Evolutionary conservation across 2,329 filamentous ascomycete species (phyloP).

Genomic region (Coniochaeta hoffmannii): DNA sequence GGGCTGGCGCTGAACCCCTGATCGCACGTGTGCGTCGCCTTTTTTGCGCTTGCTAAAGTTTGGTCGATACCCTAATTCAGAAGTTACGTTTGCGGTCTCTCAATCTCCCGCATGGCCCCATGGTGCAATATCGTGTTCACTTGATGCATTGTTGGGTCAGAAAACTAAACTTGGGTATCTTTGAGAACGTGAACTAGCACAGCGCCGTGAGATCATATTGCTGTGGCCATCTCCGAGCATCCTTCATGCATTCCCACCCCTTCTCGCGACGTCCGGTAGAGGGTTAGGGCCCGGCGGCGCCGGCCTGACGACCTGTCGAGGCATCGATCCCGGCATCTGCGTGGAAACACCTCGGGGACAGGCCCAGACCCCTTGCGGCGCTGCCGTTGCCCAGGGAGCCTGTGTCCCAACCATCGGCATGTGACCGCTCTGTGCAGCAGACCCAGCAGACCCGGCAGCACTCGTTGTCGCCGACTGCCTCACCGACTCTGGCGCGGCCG

Average conservation of each 20-base stretch:
- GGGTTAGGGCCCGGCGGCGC: background rate
- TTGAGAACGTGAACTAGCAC: no score
- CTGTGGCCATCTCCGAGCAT: no score
- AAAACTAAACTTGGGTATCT: no score
- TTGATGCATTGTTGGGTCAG: no score
- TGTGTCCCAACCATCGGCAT: constrained; percentile 8
- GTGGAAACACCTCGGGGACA: constrained; percentile 6
- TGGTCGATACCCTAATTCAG: constrained; percentile 4
- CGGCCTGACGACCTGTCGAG: constrained; percentile 5
- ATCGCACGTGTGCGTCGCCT: background rate
- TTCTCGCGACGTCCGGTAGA: background rate
- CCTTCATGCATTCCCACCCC: background rate
- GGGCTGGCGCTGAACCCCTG: background rate
- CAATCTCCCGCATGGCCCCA: background rate
- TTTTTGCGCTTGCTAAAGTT: background rate
- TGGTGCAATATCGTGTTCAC: no score
- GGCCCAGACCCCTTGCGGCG: background rate
- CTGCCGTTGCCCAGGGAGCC: constrained; percentile 16
- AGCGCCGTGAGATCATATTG: no score
- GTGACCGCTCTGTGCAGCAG: background rate
- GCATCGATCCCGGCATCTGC: constrained; percentile 22
- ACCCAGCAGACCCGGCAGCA: constrained; percentile 16
- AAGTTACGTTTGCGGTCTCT: background rate
- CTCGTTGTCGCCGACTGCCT: constrained; percentile 46
- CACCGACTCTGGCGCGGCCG: constrained; percentile 42